Evolutionary conservation across 768 basidiomycete species (phyloP).

Genomic region (Lactarius deliciosus): DNA sequence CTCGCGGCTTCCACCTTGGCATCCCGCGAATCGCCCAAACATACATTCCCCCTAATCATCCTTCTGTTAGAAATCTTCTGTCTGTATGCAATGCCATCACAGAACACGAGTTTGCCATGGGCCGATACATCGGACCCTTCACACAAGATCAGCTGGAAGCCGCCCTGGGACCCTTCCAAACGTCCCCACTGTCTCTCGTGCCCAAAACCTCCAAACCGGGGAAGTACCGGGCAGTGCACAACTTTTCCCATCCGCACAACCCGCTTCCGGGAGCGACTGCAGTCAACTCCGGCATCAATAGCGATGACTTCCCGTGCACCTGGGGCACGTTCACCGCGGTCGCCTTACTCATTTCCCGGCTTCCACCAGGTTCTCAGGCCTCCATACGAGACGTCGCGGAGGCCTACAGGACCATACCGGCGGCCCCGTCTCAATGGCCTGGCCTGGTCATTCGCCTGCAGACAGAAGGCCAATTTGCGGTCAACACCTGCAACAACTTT

Average conservation of each 20-base stretch:
- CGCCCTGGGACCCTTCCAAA: conserved; percentile 41
- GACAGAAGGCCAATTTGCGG: background rate
- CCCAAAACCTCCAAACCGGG: conserved; percentile 39
- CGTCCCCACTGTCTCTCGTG: conserved; percentile 27
- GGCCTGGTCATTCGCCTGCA: background rate
- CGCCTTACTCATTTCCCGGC: no score
- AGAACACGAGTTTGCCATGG: conserved; percentile 9
- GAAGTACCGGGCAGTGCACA: conserved; percentile 40
- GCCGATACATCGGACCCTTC: conserved; percentile 35
- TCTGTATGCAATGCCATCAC: conserved; percentile 30
- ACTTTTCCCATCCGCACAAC: conserved; percentile 38
- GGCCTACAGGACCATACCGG: no score
- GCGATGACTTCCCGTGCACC: background rate
- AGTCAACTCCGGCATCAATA: background rate
- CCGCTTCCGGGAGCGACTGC: background rate
- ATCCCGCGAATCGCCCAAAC: conserved; percentile 37
- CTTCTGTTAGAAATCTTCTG: conserved; percentile 25
- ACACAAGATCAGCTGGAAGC: conserved; percentile 31
- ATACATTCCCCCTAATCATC: conserved; percentile 37
- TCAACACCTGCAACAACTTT: background rate
- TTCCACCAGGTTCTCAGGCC: no score
- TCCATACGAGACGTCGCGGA: no score
- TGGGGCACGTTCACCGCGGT: no score
- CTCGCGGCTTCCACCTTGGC: conserved; percentile 38
- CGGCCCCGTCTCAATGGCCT: no score